Evolutionary conservation across 331 rosid species (phyloP).

Genomic region (Phaseolus coccineus): DNA sequence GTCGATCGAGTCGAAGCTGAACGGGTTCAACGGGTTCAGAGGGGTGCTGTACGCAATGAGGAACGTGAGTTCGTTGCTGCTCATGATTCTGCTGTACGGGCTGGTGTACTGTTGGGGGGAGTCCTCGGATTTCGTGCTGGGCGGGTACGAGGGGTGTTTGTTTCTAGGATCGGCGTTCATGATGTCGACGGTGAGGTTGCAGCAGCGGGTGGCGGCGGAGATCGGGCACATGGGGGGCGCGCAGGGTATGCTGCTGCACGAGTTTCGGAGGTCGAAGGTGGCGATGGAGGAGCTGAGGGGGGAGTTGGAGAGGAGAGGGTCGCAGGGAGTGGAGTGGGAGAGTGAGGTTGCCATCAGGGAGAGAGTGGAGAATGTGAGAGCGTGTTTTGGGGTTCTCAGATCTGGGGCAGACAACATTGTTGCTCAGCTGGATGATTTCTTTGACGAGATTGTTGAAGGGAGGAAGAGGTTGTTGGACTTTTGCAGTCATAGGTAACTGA

Average conservation of each 20-base stretch:
- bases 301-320: conserved; percentile 69
- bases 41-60: conserved; percentile 98
- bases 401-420: conserved; percentile 89
- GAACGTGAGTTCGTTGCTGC: conserved; percentile 89
- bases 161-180: conserved; percentile 85
- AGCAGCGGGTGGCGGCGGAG: conserved; percentile 88
- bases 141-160: conserved; percentile 79
- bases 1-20: conserved; percentile 82
- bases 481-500: conserved; percentile 77
- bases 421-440: conserved; percentile 95
- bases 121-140: conserved; percentile 65
- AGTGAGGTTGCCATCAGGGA: conserved; percentile 72
- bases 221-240: conserved; percentile 70
- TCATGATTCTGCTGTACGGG: conserved; percentile 78
- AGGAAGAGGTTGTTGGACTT: conserved; percentile 99
- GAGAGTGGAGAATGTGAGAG: conserved; percentile 83
- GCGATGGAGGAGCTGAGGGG: conserved; percentile 85
- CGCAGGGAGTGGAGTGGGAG: conserved; percentile 71
- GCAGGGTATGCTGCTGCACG: conserved; percentile 81
- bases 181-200: conserved; percentile 90
- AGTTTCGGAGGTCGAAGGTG: conserved; percentile 81
- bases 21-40: conserved; percentile 94
- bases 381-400: conserved; percentile 75
- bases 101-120: conserved; percentile 85
- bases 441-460: conserved; percentile 97